These are phyloP conservation scores for Globisporangium megalacanthum DNA, from an alignment of 352 stramenopile genomes.

Conservation along the genomic window DNA sequence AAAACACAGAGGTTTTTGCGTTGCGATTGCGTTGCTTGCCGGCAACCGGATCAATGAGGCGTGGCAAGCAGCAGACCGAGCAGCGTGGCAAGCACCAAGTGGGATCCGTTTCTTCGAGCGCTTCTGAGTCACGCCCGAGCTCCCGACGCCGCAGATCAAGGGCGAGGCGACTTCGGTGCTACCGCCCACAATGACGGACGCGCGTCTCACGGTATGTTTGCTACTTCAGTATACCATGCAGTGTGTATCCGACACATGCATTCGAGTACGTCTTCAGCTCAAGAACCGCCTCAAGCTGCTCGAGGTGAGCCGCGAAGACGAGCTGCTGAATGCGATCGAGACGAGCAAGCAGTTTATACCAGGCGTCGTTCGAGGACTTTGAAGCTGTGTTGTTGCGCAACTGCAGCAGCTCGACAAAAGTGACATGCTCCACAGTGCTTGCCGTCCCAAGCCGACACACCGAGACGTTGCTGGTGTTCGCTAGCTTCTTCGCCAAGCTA, in stretches of 20 bases:
- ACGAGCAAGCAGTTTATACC: constrained; percentile 12
- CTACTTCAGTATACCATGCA: not conserved
- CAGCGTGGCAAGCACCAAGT: too few species aligned
- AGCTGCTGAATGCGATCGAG: constrained; percentile 11
- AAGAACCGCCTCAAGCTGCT: constrained; percentile 16
- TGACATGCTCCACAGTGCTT: not conserved
- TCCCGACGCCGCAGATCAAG: constrained; percentile 19
- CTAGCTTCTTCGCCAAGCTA: constrained; percentile 24
- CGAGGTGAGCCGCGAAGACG: constrained; percentile 8
- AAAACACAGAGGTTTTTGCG: too few species aligned
- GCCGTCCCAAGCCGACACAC: constrained; percentile 2
- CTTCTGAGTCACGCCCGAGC: constrained; percentile 31
- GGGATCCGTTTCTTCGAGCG: constrained; percentile 25
- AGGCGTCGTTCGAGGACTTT: constrained; percentile 17
- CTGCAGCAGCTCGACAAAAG: constrained; percentile 9
- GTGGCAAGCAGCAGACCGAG: too few species aligned
- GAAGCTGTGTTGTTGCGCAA: constrained; percentile 14
- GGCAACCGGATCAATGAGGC: too few species aligned
- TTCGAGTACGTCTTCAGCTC: constrained; percentile 1
- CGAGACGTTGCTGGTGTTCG: constrained; percentile 19
- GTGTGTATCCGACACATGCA: not conserved
- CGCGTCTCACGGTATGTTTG: constrained; percentile 6
- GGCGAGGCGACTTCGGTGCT: constrained; percentile 5
- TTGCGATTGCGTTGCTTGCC: too few species aligned
- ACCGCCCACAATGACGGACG: constrained; percentile 1